Evolutionary conservation across 257 asterid genomes (phyloP).

Genomic region (Solanum etuberosum): DNA sequence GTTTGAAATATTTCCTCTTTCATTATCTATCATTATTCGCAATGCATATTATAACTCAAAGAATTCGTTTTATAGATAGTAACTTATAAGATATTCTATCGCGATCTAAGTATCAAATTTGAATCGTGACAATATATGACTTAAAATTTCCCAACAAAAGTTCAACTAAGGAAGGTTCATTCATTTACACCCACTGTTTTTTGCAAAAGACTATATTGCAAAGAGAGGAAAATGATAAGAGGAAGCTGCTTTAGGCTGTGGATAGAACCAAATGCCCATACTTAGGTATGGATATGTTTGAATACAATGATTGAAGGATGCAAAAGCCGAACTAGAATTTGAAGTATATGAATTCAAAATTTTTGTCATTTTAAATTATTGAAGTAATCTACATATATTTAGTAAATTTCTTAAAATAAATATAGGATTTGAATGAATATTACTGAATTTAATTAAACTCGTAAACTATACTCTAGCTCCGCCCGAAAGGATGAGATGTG

Average conservation of each 20-base stretch:
- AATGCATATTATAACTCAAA: too few relatives aligned
- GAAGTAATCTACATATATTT: background rate
- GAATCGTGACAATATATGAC: background rate
- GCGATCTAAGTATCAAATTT: too few relatives aligned
- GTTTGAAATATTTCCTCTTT: too few relatives aligned
- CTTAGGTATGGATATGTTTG: background rate
- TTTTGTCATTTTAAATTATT: background rate
- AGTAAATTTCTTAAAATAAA: background rate
- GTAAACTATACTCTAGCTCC: background rate
- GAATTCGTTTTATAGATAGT: too few relatives aligned
- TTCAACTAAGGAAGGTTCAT: background rate
- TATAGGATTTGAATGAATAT: background rate
- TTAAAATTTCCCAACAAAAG: background rate
- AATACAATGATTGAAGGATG: background rate
- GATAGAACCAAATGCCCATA: background rate
- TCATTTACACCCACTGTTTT: background rate
- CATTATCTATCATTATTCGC: too few relatives aligned
- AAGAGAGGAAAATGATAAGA: background rate
- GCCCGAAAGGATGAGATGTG: background rate
- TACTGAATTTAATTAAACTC: background rate
- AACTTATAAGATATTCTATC: too few relatives aligned
- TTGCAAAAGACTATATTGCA: background rate
- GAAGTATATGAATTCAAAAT: background rate
- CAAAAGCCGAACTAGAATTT: background rate
- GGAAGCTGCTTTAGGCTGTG: background rate